These are phyloP conservation scores for Russula sp. DNA, from an alignment of 768 basidiomycete genomes.

Conservation along the genomic window DNA sequence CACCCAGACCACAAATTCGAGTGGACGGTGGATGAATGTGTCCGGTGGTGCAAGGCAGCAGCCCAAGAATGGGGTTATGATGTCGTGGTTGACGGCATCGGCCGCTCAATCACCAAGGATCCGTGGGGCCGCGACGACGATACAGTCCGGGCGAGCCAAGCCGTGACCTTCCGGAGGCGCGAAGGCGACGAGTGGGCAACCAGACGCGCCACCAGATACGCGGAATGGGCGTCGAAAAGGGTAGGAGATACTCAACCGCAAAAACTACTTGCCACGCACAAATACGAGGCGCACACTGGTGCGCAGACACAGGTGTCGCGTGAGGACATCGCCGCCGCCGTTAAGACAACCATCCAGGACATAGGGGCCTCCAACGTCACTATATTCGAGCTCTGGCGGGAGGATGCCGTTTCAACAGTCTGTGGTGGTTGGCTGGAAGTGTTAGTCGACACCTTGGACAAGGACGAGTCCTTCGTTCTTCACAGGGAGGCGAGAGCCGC, in stretches of 20 bases:
- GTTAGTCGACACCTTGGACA: constrained; percentile 41
- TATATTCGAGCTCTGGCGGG: constrained; percentile 37
- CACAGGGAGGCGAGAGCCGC: constrained; percentile 17
- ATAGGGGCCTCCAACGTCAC: constrained; percentile 43
- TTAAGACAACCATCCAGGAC: constrained; percentile 49
- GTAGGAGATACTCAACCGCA: constrained; percentile 31
- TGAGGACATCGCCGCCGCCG: constrained; percentile 40
- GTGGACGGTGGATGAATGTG: constrained; percentile 75
- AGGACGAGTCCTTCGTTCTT: neutral
- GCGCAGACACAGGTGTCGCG: constrained; percentile 38
- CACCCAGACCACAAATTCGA: constrained; percentile 87
- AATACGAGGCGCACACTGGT: constrained; percentile 44
- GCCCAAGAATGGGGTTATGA: constrained; percentile 69
- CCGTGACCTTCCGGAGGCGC: constrained; percentile 51
- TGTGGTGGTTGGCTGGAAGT: constrained; percentile 61
- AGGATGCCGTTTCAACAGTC: constrained; percentile 37
- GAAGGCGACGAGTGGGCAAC: constrained; percentile 30
- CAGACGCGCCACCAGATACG: constrained; percentile 28
- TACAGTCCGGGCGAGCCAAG: constrained; percentile 59
- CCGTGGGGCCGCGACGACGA: constrained; percentile 63
- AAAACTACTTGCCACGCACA: constrained; percentile 39
- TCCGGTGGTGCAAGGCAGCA: constrained; percentile 45
- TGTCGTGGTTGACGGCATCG: constrained; percentile 53
- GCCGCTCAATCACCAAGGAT: constrained; percentile 51
- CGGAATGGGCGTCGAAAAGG: constrained; percentile 17